Conservation (phyloP, 108 stramenopile species). For the Nitzschia sp. region DNA sequence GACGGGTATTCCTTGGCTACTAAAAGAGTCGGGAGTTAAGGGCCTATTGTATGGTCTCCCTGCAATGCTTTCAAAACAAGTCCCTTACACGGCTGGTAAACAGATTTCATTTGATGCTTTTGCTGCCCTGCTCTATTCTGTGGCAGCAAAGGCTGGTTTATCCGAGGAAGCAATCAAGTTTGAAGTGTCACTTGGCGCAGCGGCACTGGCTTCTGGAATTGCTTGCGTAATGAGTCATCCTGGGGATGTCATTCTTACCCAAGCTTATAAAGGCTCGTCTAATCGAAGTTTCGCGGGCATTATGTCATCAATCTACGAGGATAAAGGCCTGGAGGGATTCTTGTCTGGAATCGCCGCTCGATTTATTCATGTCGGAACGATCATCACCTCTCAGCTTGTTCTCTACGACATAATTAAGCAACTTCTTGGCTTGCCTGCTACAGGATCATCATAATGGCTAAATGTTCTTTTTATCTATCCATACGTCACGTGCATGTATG, state of each 20-base stretch:
- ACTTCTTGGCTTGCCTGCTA: constrained; percentile 88
- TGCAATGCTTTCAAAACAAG: constrained; percentile 94
- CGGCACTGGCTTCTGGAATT: constrained; percentile 74
- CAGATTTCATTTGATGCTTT: constrained; percentile 88
- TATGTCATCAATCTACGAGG: constrained; percentile 28
- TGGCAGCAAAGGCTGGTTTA: background rate
- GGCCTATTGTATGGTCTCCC: constrained; percentile 73
- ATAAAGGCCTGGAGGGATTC: constrained; percentile 47
- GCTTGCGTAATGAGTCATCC: constrained; percentile 93
- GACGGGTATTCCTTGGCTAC: constrained; percentile 55
- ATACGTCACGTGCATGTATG: too few relatives aligned
- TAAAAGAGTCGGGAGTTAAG: constrained; percentile 70
- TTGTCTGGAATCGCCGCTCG: constrained; percentile 82
- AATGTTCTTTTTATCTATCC: too few relatives aligned
- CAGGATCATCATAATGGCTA: too few relatives aligned
- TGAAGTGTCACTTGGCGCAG: constrained; percentile 67
- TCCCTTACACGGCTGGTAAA: constrained; percentile 95
- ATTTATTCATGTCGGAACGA: constrained; percentile 88
- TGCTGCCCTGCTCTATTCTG: constrained; percentile 61
- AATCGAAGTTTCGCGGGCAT: constrained; percentile 21
- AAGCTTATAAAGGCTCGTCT: constrained; percentile 53
- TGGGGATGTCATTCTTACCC: constrained; percentile 94
- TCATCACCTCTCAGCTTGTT: constrained; percentile 92
- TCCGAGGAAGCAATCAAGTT: constrained; percentile 41
- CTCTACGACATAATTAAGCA: constrained; percentile 94